Evolutionary conservation across 306 rosid genomes (phyloP).

Genomic region (Fragaria iinumae): DNA sequence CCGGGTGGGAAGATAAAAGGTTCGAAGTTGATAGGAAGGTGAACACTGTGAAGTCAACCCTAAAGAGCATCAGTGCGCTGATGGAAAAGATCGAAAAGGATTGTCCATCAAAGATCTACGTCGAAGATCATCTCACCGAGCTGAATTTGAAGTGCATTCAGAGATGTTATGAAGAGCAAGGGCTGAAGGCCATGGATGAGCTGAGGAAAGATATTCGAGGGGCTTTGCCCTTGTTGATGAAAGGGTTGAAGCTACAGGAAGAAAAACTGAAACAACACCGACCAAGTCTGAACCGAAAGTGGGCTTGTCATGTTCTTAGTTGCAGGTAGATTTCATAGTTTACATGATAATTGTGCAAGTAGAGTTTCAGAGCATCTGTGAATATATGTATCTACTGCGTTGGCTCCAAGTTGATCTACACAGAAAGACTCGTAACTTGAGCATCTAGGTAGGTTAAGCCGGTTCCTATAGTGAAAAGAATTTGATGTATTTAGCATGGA

Average conservation of each 20-base stretch:
- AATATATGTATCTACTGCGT: background rate
- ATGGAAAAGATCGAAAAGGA: slow-evolving; percentile 68
- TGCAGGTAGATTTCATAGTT: background rate
- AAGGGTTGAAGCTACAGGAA: slow-evolving; percentile 81
- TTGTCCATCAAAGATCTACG: slow-evolving; percentile 33
- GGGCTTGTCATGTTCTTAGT: slow-evolving; percentile 45
- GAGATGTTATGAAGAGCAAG: slow-evolving; percentile 83
- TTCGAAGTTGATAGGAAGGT: slow-evolving; percentile 80
- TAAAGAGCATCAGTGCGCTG: slow-evolving; percentile 68
- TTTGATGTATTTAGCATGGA: background rate
- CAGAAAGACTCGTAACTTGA: background rate
- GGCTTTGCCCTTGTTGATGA: slow-evolving; percentile 82
- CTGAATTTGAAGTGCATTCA: slow-evolving; percentile 78
- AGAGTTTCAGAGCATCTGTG: background rate
- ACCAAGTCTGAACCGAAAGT: slow-evolving; percentile 77
- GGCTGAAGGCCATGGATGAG: slow-evolving; percentile 82
- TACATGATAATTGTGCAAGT: background rate
- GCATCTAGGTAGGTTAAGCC: background rate
- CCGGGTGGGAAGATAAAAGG: slow-evolving; percentile 92
- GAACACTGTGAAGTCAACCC: slow-evolving; percentile 68
- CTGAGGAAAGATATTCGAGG: slow-evolving; percentile 65
- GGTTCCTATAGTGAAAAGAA: background rate
- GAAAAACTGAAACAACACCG: slow-evolving; percentile 51
- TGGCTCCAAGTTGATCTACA: background rate
- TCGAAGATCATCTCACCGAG: slow-evolving; percentile 82